Evolutionary conservation across 1,284 basidiomycete genomes (phyloP), one percentile per base, ranked within the genome.

Genomic region (Sanghuangporus baumii): DNA sequence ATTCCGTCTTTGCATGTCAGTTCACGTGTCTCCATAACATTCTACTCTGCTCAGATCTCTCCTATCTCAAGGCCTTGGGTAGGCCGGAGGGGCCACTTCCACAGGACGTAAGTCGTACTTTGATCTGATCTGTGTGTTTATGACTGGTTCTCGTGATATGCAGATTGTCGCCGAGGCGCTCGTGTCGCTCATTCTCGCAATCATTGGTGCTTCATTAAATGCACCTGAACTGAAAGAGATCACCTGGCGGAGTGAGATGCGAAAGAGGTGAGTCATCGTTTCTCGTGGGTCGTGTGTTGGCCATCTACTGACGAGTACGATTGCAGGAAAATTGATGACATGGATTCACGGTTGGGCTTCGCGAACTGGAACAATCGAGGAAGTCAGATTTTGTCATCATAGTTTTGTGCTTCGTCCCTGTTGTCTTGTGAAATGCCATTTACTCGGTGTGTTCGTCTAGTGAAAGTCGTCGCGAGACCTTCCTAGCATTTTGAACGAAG

Each of bases 161-260:
- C 70, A 94, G 92, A 87, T 89, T 64, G 75, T 89, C 20, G 65
- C 87, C 38, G 91, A 94, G 72, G 82, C 85, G 5, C 68, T 90
- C 20, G 64, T 85, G 54, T 83, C 85, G 0, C 77, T 93, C n/a
- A 69, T 86, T 9, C 67, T 91, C 6, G 89, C 90, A 14, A 85
- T 85, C 6, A 64, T 92, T 3, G 91, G 90, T 9, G 86, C 90
- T 37, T 83, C 84, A 9, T 69, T 91, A 60, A 86, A 83, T 66
- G 80, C 88, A n/a, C 82, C 88, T 2, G 74, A 81, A 38, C 74
- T 93, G 48, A 89, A 87, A 67, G 89, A 92, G 69, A 89, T 93
- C 65, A 88, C 88, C 38, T 94, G 91, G 92, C 83, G 91, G n/a
- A 91, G 89, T 70, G 92, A 94, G 75, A 93, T 94, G 91, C 84